Evolutionary conservation across 1,139 yeast genomes (phyloP).

Genomic region (Lodderomyces margitis): DNA sequence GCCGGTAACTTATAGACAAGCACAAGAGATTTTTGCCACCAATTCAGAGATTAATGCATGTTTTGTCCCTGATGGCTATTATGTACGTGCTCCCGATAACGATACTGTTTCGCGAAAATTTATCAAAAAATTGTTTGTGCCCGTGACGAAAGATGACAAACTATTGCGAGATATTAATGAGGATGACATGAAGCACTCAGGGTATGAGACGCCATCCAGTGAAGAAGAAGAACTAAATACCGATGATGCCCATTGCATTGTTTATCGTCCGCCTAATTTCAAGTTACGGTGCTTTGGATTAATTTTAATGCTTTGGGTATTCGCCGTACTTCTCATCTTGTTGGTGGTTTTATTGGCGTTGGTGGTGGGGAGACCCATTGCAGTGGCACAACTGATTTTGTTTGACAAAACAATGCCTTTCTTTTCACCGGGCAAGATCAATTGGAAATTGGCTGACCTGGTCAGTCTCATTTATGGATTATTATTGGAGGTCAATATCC

Average conservation of each 20-base stretch:
- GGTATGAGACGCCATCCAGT: conserved; percentile 21
- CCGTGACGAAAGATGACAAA: conserved; percentile 79
- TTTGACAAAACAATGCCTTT: conserved; percentile 26
- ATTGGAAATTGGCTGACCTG: conserved; percentile 26
- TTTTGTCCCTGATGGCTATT: conserved; percentile 76
- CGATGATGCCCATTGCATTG: conserved; percentile 67
- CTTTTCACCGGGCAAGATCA: conserved; percentile 11
- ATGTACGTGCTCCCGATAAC: conserved; percentile 81
- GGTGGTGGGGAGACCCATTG: conserved; percentile 40
- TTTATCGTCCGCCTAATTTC: conserved; percentile 84
- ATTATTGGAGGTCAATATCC: conserved; percentile 17
- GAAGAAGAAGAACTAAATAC: conserved; percentile 38
- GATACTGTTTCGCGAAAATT: conserved; percentile 70
- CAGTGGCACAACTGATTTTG: conserved; percentile 13
- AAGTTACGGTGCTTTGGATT: conserved; percentile 55
- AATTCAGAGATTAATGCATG: conserved; percentile 43
- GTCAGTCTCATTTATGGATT: conserved; percentile 26
- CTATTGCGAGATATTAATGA: conserved; percentile 22
- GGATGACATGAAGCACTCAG: conserved; percentile 12
- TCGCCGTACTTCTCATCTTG: conserved; percentile 54
- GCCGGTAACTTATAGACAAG: conserved; percentile 55
- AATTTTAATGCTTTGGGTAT: conserved; percentile 65
- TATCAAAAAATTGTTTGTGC: conserved; percentile 66
- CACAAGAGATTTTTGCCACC: conserved; percentile 41
- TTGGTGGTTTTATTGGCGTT: conserved; percentile 32